These are phyloP conservation scores for Exophiala spinifera DNA, from an alignment of 2,329 filamentous ascomycete genomes.

Conservation along the genomic window DNA sequence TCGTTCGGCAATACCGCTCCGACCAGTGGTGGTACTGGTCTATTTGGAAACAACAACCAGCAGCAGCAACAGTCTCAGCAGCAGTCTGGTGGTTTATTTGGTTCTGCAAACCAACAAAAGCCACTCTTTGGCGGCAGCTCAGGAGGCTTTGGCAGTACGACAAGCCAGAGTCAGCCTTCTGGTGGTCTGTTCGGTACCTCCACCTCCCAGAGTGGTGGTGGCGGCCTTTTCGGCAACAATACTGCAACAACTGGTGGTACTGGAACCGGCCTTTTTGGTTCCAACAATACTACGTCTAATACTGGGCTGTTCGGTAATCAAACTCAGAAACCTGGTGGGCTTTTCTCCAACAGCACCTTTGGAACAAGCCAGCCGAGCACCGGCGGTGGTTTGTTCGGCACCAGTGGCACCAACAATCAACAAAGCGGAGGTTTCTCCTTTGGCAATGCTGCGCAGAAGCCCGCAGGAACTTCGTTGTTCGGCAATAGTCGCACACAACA, in stretches of 20 bases:
- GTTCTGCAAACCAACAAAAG: conserved; percentile 31
- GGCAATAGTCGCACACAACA: conserved; percentile 42
- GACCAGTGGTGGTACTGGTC: conserved; percentile 29
- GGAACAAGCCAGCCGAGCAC: conserved; percentile 30
- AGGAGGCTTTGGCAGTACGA: conserved; percentile 39
- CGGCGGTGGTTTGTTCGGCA: conserved; percentile 29
- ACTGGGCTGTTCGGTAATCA: conserved; percentile 45
- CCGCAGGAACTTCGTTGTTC: conserved; percentile 57
- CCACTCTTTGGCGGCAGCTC: conserved; percentile 32
- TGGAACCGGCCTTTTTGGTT: conserved; percentile 36
- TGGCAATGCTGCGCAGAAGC: conserved; percentile 39
- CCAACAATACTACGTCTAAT: conserved; percentile 29
- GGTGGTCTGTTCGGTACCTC: conserved; percentile 46
- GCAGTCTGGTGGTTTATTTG: conserved; percentile 44
- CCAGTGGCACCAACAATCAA: conserved; percentile 12
- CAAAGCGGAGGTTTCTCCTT: conserved; percentile 50
- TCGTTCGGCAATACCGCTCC: conserved; percentile 34
- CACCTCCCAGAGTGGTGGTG: conserved; percentile 31
- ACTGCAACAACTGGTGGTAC: conserved; percentile 32
- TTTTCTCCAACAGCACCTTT: conserved; percentile 40
- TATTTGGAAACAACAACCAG: conserved; percentile 19
- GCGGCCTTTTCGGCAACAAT: conserved; percentile 27
- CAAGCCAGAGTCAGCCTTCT: conserved; percentile 42
- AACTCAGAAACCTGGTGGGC: conserved; percentile 46
- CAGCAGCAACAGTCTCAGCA: conserved; percentile 35